A percentile compares a stretch with the other conserved stretches of the same genome.
Conservation (phyloP, 1,139 yeast species). For the Scheffersomyces cryptocercus region DNA sequence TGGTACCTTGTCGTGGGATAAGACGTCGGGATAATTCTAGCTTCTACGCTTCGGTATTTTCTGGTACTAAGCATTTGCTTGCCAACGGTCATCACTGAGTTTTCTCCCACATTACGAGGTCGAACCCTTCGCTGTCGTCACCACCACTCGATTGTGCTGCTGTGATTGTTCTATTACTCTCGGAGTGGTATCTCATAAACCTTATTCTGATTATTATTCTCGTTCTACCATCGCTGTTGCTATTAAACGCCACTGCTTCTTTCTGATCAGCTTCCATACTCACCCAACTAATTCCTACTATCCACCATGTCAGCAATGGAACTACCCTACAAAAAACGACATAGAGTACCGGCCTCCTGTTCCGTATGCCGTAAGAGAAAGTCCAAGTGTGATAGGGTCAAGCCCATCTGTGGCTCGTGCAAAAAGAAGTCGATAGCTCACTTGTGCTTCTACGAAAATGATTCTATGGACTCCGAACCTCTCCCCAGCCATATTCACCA, state of each 20-base stretch:
- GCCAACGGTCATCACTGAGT: too few species aligned
- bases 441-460: constrained; percentile 62
- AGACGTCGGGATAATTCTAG: too few species aligned
- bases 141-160: too few species aligned
- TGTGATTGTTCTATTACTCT: too few species aligned
- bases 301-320: constrained; percentile 5
- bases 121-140: too few species aligned
- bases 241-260: neutral
- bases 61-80: too few species aligned
- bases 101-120: too few species aligned
- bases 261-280: neutral
- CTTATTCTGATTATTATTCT: too few species aligned
- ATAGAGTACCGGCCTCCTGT: constrained; percentile 47
- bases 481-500: constrained; percentile 6
- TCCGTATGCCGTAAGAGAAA: constrained; percentile 50
- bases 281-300: neutral
- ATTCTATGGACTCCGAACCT: constrained; percentile 6
- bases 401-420: constrained; percentile 75
- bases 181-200: too few species aligned
- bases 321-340: constrained; percentile 36
- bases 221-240: too few species aligned
- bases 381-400: constrained; percentile 58
- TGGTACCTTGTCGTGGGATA: too few species aligned
- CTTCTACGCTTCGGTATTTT: too few species aligned
- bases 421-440: constrained; percentile 73